Percentiles rank a stretch among this genome's conserved stretches.
These are phyloP conservation scores for Sechiopsis laciniata DNA, from an alignment of 306 rosid genomes.

Conservation along the genomic window DNA sequence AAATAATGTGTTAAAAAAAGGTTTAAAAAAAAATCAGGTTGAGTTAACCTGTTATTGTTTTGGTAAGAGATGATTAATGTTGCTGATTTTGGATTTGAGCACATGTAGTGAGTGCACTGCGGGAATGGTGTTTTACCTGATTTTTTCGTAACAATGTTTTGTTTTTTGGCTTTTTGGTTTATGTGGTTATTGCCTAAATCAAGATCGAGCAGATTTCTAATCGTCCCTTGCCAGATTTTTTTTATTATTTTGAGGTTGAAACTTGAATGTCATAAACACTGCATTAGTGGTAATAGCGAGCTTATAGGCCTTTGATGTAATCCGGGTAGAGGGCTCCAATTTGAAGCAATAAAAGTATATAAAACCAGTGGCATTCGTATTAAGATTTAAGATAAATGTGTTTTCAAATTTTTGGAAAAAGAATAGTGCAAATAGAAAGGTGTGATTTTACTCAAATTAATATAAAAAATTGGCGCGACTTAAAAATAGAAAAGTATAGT, in stretches of 20 bases:
- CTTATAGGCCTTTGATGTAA: no score
- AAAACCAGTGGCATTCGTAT: no score
- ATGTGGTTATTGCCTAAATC: background rate
- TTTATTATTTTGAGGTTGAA: background rate
- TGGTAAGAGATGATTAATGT: no score
- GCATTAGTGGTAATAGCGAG: background rate
- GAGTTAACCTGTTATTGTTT: background rate
- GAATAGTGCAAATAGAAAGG: no score
- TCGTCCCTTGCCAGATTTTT: background rate
- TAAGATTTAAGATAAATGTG: no score
- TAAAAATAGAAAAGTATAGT: no score
- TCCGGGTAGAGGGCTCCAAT: background rate
- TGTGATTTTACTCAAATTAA: no score
- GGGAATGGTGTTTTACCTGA: background rate
- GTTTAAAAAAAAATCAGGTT: background rate
- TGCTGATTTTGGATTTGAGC: constrained; percentile 13
- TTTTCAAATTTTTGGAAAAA: no score
- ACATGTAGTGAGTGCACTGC: background rate
- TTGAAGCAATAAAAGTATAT: no score
- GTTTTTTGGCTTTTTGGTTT: no score
- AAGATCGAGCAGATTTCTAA: background rate
- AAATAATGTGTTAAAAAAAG: constrained; percentile 36
- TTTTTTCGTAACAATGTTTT: background rate
- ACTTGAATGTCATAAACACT: background rate
- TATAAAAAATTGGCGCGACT: background rate